Percentiles rank a stretch among this genome's conserved stretches.
Evolutionary conservation across 495 filamentous ascomycete species (phyloP).

Genomic region (Lepraria neglecta): DNA sequence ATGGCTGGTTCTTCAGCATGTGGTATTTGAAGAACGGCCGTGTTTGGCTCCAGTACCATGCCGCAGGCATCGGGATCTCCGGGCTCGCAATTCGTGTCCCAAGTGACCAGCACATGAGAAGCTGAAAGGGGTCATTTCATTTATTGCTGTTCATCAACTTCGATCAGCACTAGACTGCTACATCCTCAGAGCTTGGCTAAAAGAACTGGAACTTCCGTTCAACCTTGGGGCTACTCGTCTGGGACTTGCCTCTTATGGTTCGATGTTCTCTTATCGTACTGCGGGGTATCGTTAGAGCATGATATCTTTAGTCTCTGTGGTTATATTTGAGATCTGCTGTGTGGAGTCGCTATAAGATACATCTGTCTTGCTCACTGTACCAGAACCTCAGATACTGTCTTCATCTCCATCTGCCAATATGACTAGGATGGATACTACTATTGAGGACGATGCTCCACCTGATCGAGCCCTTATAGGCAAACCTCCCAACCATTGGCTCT

Average conservation of each 20-base stretch:
- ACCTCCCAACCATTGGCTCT: conserved; percentile 21
- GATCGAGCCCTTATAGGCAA: conserved; percentile 15
- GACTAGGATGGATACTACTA: neutral
- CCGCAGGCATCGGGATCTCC: no score
- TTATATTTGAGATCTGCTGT: neutral
- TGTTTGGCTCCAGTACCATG: no score
- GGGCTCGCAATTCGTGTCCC: neutral
- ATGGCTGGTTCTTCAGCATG: no score
- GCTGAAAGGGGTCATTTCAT: neutral
- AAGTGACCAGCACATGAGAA: neutral
- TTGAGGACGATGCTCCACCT: neutral
- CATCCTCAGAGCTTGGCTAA: neutral
- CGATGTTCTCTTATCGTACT: conserved; percentile 11
- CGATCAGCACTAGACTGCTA: neutral
- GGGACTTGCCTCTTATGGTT: conserved; percentile 3
- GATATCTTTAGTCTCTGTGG: neutral
- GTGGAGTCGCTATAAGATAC: no score
- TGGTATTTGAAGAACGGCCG: no score
- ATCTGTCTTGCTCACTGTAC: neutral
- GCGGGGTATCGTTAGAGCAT: conserved; percentile 12
- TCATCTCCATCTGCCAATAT: neutral
- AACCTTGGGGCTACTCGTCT: neutral
- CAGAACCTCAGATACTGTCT: neutral
- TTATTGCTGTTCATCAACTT: neutral
- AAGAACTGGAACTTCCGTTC: neutral